Evolutionary conservation across 257 asterid species (phyloP).

Genomic region (Penstemon newberryi): DNA sequence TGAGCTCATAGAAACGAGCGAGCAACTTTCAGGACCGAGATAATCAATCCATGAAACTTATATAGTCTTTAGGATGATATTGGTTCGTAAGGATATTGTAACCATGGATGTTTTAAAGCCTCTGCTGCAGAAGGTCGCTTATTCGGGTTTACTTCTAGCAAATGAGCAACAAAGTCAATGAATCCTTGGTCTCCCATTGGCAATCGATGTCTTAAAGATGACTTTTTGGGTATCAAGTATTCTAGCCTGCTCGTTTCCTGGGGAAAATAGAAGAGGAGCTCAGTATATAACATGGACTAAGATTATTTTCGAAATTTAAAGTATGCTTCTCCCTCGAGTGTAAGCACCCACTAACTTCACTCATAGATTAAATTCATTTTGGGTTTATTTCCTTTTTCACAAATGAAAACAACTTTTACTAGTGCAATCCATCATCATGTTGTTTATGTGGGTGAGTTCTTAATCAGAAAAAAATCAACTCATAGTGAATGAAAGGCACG

Average conservation of each 20-base stretch:
- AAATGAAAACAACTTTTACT: neutral
- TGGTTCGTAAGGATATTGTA: constrained; percentile 94
- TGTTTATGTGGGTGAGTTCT: neutral
- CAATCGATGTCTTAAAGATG: constrained; percentile 87
- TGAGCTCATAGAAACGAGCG: neutral
- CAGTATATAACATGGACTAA: neutral
- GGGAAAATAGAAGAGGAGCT: constrained; percentile 18
- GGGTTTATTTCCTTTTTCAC: neutral
- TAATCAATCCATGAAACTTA: constrained; percentile 1
- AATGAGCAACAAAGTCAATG: constrained; percentile 78
- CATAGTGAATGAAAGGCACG: too few species aligned
- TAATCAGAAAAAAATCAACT: neutral
- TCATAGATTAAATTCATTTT: neutral
- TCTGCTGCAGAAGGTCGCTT: constrained; percentile 90
- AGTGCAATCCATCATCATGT: neutral
- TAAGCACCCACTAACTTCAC: neutral
- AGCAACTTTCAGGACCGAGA: constrained; percentile 18
- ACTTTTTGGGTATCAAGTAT: constrained; percentile 88
- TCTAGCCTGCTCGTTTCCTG: constrained; percentile 90
- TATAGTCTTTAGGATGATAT: constrained; percentile 64
- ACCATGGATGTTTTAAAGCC: constrained; percentile 96
- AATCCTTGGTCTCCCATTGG: constrained; percentile 99
- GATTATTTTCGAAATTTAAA: too few species aligned
- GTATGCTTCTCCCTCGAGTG: neutral
- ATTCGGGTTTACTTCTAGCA: constrained; percentile 81